Percentiles rank a stretch among this genome's conserved stretches.
Conservation (phyloP, 2,329 filamentous ascomycete species). For the Phoma sp. region DNA sequence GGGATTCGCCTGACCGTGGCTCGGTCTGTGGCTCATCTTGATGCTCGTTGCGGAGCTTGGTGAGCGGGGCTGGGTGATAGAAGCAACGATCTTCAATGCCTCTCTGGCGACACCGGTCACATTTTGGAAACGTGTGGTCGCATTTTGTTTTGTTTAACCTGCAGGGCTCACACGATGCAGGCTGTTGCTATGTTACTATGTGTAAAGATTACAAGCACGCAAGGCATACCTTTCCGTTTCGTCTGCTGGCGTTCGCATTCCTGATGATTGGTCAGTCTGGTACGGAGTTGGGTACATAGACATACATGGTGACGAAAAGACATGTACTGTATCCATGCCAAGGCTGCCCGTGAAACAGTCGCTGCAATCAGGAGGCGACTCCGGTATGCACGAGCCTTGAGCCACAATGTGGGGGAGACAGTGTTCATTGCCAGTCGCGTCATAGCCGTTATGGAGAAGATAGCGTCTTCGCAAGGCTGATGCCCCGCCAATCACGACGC, state of each 20-base stretch:
- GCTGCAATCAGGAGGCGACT: neutral
- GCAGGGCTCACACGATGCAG: slow-evolving; percentile 45
- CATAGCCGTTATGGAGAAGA: slow-evolving; percentile 1
- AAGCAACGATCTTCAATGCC: slow-evolving; percentile 44
- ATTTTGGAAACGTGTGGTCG: slow-evolving; percentile 42
- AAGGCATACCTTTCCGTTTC: slow-evolving; percentile 47
- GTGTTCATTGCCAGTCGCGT: neutral
- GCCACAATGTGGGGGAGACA: slow-evolving; percentile 7
- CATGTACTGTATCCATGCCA: neutral
- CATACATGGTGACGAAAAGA: slow-evolving; percentile 4
- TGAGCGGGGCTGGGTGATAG: slow-evolving; percentile 47
- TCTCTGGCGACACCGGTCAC: slow-evolving; percentile 42
- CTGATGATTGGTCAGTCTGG: slow-evolving; percentile 23
- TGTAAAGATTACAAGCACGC: too few species aligned
- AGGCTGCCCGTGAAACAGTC: neutral
- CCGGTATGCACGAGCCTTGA: slow-evolving; percentile 8
- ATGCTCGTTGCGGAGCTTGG: slow-evolving; percentile 30
- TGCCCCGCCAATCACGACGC: slow-evolving; percentile 4
- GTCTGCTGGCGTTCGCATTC: slow-evolving; percentile 36
- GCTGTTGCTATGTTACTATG: too few species aligned
- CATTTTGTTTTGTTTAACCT: slow-evolving; percentile 45
- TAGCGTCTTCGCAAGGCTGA: neutral
- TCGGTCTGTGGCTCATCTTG: neutral
- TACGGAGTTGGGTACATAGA: slow-evolving; percentile 8
- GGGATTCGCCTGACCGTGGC: slow-evolving; percentile 20